Evolutionary conservation across 345 rosid species (phyloP).

Genomic region (Lepidium africanum): DNA sequence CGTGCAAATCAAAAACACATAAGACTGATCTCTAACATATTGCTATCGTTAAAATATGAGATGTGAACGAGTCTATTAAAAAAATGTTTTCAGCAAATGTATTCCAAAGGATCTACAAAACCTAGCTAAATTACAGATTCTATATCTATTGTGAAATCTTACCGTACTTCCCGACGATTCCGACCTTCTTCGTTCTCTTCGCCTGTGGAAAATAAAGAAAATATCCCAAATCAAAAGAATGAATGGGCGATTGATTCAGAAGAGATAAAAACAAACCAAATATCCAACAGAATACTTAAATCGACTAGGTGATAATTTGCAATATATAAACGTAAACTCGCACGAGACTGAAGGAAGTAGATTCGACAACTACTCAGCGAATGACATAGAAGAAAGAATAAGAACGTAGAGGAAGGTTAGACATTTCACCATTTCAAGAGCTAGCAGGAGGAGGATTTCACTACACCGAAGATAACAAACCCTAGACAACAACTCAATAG

Average conservation of each 20-base stretch:
- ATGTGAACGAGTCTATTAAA: neutral
- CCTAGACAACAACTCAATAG: neutral
- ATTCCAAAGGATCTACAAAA: neutral
- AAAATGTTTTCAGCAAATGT: neutral
- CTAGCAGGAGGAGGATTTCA: neutral
- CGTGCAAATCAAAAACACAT: neutral
- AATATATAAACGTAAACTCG: neutral
- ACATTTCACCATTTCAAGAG: slow-evolving; percentile 5
- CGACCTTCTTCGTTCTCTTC: slow-evolving; percentile 78
- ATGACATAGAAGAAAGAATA: neutral
- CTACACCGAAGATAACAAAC: neutral
- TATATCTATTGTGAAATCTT: neutral
- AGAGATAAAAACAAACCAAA: neutral
- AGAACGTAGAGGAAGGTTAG: too few species aligned
- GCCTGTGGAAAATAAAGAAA: slow-evolving; percentile 28
- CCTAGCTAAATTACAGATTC: neutral
- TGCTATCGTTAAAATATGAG: neutral
- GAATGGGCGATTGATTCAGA: neutral
- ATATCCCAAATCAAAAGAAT: neutral
- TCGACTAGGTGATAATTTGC: neutral
- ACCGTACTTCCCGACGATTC: slow-evolving; percentile 75
- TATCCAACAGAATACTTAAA: neutral
- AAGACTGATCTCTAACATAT: too few species aligned
- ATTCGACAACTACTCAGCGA: neutral
- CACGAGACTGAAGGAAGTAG: neutral